phyloP scores from a whole-genome alignment of 805 yeast genomes.

The Candida loeiensis region DNA sequence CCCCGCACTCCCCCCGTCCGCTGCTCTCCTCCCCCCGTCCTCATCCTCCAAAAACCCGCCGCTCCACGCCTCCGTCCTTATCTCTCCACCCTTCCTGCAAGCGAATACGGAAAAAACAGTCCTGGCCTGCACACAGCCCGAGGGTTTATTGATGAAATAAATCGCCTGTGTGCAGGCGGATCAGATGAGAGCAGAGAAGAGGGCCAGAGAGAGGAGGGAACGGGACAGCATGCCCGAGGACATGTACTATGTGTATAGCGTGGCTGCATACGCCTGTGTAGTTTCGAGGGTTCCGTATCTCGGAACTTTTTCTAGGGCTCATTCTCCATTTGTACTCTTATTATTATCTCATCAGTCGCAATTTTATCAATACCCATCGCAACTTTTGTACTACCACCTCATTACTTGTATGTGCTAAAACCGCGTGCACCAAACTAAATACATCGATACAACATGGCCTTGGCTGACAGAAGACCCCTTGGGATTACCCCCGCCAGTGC shows the following conservation, averaged over 20 bases:
- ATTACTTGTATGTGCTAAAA: constrained; percentile 4
- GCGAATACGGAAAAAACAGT: constrained; percentile 2
- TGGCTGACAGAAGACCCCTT: constrained; percentile 65
- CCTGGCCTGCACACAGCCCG: not conserved
- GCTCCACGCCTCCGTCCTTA: not conserved
- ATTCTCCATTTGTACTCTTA: constrained; percentile 1
- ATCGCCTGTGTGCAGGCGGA: not conserved
- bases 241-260: too few relatives aligned
- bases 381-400: constrained; percentile 8
- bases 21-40: not conserved
- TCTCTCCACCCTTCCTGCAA: not conserved
- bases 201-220: not conserved
- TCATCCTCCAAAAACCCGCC: not conserved
- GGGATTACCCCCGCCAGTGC: constrained; percentile 49
- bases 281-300: not conserved
- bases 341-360: constrained; percentile 7
- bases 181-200: not conserved
- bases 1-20: too few relatives aligned
- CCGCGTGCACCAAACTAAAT: constrained; percentile 1
- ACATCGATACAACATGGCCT: constrained; percentile 45
- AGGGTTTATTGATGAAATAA: not conserved
- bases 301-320: not conserved
- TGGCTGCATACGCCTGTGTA: not conserved
- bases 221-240: not conserved
- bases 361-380: constrained; percentile 3